These are phyloP conservation scores for Meredithiella fracta DNA, from an alignment of 2,329 filamentous ascomycete genomes.

Conservation along the genomic window DNA sequence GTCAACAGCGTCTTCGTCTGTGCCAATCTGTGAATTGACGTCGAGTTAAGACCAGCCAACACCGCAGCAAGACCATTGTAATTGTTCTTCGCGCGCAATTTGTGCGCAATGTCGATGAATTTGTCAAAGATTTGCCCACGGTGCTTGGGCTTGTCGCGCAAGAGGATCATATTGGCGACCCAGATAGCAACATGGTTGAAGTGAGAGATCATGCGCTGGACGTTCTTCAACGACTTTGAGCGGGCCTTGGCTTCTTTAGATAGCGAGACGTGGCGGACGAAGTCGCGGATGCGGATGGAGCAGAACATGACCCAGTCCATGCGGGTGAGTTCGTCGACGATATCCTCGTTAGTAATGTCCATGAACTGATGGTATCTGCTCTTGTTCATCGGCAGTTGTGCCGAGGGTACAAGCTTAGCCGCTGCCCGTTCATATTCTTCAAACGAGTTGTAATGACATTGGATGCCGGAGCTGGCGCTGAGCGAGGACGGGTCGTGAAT, in stretches of 20 bases:
- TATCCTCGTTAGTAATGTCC: slow-evolving; percentile 66
- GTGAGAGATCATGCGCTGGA: slow-evolving; percentile 87
- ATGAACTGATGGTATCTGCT: slow-evolving; percentile 81
- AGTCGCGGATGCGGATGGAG: slow-evolving; percentile 79
- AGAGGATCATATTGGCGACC: slow-evolving; percentile 67
- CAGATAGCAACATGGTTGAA: slow-evolving; percentile 76
- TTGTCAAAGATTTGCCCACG: slow-evolving; percentile 82
- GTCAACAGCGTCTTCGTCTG: slow-evolving; percentile 67
- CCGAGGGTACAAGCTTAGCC: slow-evolving; percentile 50
- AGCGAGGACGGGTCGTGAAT: slow-evolving; percentile 12
- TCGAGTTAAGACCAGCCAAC: slow-evolving; percentile 79
- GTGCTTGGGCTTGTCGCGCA: slow-evolving; percentile 92
- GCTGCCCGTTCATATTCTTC: slow-evolving; percentile 74
- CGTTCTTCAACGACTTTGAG: slow-evolving; percentile 63
- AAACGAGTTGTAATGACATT: slow-evolving; percentile 41
- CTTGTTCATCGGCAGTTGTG: slow-evolving; percentile 59
- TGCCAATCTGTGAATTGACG: slow-evolving; percentile 64
- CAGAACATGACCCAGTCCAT: slow-evolving; percentile 99
- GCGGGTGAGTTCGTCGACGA: slow-evolving; percentile 80
- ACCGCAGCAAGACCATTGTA: slow-evolving; percentile 94
- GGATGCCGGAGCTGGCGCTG: slow-evolving; percentile 8
- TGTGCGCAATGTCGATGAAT: slow-evolving; percentile 79
- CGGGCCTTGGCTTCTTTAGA: slow-evolving; percentile 53
- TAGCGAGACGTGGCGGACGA: slow-evolving; percentile 79
- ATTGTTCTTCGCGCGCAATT: slow-evolving; percentile 82